Base-by-base conservation (phyloP, 1,284 basidiomycete species). In the Crepidotus sp. region DNA sequence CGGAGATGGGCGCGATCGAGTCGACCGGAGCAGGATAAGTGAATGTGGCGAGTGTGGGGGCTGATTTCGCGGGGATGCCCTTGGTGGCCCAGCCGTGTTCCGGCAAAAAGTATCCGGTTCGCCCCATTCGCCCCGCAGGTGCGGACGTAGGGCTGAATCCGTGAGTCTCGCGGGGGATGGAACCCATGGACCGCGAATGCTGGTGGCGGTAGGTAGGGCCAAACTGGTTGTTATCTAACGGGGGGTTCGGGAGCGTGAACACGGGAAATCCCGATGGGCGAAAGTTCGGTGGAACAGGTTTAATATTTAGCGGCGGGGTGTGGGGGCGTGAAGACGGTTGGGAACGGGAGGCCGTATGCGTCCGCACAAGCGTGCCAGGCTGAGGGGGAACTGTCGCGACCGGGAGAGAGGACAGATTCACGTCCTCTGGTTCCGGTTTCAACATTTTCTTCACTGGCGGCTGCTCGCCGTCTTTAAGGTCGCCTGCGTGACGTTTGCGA, bases 311-410 rank as follows among this genome's bases (percentile, higher is more conserved):
- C 10, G 40, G 47, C 27, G 45, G 29, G 63, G 65, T 17, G 60
- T 61, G 59, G 29, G 67, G 63, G 24, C 65, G 63, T 15, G 70
- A 68, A n/a, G 65, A 56, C n/a, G 67, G 67, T 6, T 59, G 59
- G 9, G 65, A 65, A 45, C 56, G 55, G 36, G 64, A 55, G 25
- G 53, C 45, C 18, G 46, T 40, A 33, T 46, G 51, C 9, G 47
- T 27, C 19, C 50, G 50, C 21, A 45, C 40, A 36, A 46, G 45
- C 1, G 43, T 18, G 10, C 14, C 8, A 25, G 49, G 36, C 25
- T 36, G 27, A 6, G 49, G 34, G 30, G 43, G 27, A 31, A 39
- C 37, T 26, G 8, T 9, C n/a, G 27, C n/a, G 13, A 30, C 30
- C 10, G 50, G 38, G 44, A 37, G 36, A 39, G 37, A 47, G 39